A percentile compares a stretch with the other conserved stretches of the same genome.
phyloP scores from a whole-genome alignment of 2,329 filamentous ascomycete genomes.

The Neonectria neomacrospora region DNA sequence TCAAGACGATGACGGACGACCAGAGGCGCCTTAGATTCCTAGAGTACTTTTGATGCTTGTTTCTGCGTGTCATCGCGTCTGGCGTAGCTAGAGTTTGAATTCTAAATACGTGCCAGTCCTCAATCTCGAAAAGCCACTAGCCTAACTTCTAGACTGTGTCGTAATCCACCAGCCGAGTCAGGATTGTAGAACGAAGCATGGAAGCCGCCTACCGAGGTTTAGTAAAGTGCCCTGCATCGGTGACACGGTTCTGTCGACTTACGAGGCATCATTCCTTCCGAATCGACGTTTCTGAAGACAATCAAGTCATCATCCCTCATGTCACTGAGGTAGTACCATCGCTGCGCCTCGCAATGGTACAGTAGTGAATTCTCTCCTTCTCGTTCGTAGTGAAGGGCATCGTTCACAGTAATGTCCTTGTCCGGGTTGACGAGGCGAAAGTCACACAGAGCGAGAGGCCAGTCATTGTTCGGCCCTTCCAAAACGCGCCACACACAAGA shows the following conservation, averaged over 20 bases:
- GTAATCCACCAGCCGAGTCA: too few relatives aligned
- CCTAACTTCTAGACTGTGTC: too few relatives aligned
- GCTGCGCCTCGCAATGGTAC: background rate
- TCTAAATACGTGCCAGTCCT: too few relatives aligned
- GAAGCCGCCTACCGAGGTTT: too few relatives aligned
- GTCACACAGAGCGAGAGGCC: slow-evolving; percentile 11
- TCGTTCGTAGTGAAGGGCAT: background rate
- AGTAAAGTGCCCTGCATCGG: too few relatives aligned
- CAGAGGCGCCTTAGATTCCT: background rate
- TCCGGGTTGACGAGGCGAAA: background rate
- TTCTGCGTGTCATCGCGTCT: background rate
- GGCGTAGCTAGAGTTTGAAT: too few relatives aligned
- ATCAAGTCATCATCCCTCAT: background rate
- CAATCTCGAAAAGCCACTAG: too few relatives aligned
- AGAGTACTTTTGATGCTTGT: background rate
- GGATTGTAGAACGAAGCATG: too few relatives aligned
- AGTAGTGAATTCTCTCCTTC: slow-evolving; percentile 4
- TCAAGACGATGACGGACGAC: background rate
- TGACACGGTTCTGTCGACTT: too few relatives aligned
- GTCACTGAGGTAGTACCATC: slow-evolving; percentile 9
- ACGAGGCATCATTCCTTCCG: too few relatives aligned
- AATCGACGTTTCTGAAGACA: background rate
- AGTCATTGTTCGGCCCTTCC: slow-evolving; percentile 8
- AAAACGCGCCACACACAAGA: slow-evolving; percentile 4
- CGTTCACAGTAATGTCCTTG: background rate